Evolutionary conservation across 305 asterid genomes (phyloP).

Genomic region (Fraxinus angustifolia): DNA sequence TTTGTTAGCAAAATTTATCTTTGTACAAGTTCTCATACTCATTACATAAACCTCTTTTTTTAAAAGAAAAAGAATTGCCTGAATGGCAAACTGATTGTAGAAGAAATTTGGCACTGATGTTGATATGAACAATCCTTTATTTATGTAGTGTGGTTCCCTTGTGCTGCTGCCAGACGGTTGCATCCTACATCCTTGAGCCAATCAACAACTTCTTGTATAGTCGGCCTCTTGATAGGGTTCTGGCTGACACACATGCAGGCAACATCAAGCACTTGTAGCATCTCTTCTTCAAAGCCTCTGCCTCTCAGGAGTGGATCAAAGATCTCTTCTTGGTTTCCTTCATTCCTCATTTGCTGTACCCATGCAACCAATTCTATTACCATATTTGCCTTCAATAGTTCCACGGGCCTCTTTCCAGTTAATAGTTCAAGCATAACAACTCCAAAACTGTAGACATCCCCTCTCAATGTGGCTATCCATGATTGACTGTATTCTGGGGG

Average conservation of each 20-base stretch:
- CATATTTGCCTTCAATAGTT: slow-evolving; percentile 68
- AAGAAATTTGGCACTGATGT: slow-evolving; percentile 29
- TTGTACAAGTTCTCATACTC: slow-evolving; percentile 29
- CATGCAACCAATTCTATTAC: slow-evolving; percentile 74
- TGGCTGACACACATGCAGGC: slow-evolving; percentile 82
- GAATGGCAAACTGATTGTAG: slow-evolving; percentile 24
- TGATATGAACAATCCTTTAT: not conserved
- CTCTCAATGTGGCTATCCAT: slow-evolving; percentile 92
- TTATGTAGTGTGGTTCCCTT: slow-evolving; percentile 24
- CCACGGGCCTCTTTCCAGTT: slow-evolving; percentile 89
- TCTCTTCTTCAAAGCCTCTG: slow-evolving; percentile 75
- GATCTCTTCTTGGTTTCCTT: slow-evolving; percentile 67
- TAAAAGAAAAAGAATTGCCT: slow-evolving; percentile 26
- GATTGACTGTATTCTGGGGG: slow-evolving; percentile 98
- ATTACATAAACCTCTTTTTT: slow-evolving; percentile 30
- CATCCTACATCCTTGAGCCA: slow-evolving; percentile 65
- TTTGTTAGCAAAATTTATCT: slow-evolving; percentile 34
- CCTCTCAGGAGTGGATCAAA: slow-evolving; percentile 71
- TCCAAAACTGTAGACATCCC: slow-evolving; percentile 92
- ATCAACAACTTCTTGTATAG: slow-evolving; percentile 68
- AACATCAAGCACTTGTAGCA: slow-evolving; percentile 72
- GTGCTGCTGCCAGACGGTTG: slow-evolving; percentile 31
- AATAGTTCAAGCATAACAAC: slow-evolving; percentile 86
- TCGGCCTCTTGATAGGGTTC: slow-evolving; percentile 84
- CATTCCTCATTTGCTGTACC: slow-evolving; percentile 75